phyloP scores from a whole-genome alignment of 495 filamentous ascomycete species.

The Cladorrhinum samala region DNA sequence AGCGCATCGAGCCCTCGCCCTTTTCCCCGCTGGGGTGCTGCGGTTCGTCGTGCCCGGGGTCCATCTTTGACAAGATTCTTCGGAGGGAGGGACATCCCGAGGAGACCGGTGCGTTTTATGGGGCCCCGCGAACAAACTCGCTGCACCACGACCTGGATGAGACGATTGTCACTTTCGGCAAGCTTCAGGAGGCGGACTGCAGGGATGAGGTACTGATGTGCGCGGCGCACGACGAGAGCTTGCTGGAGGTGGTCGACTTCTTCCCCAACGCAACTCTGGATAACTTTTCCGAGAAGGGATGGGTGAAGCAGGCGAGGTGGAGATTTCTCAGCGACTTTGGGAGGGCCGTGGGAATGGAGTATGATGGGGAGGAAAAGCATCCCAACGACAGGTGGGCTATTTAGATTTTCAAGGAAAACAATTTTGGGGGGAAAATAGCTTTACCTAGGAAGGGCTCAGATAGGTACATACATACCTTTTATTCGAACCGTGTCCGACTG shows the following conservation, averaged over 20 bases:
- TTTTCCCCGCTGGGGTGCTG: slow-evolving; percentile 16
- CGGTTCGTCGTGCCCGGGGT: slow-evolving; percentile 30
- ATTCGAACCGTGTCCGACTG: too few species aligned
- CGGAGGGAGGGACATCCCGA: slow-evolving; percentile 12
- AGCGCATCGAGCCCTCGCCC: slow-evolving; percentile 34
- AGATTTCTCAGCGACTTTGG: slow-evolving; percentile 52
- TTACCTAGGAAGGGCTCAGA: too few species aligned
- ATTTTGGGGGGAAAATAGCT: too few species aligned
- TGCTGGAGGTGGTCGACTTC: slow-evolving; percentile 42
- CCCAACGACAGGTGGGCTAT: background rate
- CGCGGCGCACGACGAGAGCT: slow-evolving; percentile 47
- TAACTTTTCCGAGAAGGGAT: slow-evolving; percentile 45
- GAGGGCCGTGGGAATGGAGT: slow-evolving; percentile 28
- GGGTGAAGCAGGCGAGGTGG: slow-evolving; percentile 46
- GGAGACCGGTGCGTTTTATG: slow-evolving; percentile 32
- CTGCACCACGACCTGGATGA: slow-evolving; percentile 24
- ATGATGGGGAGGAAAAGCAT: slow-evolving; percentile 4
- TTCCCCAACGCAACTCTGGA: slow-evolving; percentile 44
- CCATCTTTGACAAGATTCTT: slow-evolving; percentile 33
- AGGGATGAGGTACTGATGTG: slow-evolving; percentile 45
- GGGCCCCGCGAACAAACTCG: background rate
- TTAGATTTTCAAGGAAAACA: too few species aligned
- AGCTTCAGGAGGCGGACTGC: slow-evolving; percentile 45
- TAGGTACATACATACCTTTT: too few species aligned
- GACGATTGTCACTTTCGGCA: slow-evolving; percentile 33